phyloP scores from a whole-genome alignment of 192 early-diverging fungal genomes.

The Mortierella claussenii region DNA sequence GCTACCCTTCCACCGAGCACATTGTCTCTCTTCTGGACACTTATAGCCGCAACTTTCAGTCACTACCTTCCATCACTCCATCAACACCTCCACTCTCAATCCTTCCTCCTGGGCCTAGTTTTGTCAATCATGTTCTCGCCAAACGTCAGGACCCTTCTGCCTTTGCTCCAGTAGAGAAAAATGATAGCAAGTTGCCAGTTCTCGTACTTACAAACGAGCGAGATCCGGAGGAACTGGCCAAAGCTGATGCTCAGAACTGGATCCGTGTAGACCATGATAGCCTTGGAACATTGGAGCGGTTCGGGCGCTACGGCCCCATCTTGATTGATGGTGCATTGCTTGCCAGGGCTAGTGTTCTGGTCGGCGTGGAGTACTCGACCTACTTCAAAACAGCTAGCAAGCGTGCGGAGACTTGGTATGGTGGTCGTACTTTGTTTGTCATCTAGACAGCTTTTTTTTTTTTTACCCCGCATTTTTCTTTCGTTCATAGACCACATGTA shows the following conservation, averaged over 20 bases:
- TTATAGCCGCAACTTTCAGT: no score
- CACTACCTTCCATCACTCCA: background rate
- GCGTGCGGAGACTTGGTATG: slow-evolving; percentile 39
- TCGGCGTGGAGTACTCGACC: slow-evolving; percentile 46
- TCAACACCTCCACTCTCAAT: background rate
- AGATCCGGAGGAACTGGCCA: slow-evolving; percentile 30
- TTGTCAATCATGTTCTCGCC: background rate
- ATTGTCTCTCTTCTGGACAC: slow-evolving; percentile 28
- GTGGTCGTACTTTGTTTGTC: slow-evolving; percentile 22
- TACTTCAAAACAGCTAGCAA: slow-evolving; percentile 37
- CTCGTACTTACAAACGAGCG: slow-evolving; percentile 38
- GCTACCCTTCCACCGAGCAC: slow-evolving; percentile 39
- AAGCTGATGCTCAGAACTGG: slow-evolving; percentile 40
- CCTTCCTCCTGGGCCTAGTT: background rate
- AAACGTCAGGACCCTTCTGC: background rate
- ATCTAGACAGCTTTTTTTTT: slow-evolving; percentile 12
- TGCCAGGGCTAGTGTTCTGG: slow-evolving; percentile 17
- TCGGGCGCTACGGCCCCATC: slow-evolving; percentile 38
- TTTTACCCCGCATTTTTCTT: no score
- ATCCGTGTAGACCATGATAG: slow-evolving; percentile 33
- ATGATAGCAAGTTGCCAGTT: slow-evolving; percentile 17
- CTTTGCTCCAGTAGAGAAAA: background rate
- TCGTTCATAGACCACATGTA: no score
- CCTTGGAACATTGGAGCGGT: slow-evolving; percentile 26
- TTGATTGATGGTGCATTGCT: slow-evolving; percentile 43